These are phyloP conservation scores for Starmerella davenportii DNA, from an alignment of 805 yeast species.

Conservation along the genomic window DNA sequence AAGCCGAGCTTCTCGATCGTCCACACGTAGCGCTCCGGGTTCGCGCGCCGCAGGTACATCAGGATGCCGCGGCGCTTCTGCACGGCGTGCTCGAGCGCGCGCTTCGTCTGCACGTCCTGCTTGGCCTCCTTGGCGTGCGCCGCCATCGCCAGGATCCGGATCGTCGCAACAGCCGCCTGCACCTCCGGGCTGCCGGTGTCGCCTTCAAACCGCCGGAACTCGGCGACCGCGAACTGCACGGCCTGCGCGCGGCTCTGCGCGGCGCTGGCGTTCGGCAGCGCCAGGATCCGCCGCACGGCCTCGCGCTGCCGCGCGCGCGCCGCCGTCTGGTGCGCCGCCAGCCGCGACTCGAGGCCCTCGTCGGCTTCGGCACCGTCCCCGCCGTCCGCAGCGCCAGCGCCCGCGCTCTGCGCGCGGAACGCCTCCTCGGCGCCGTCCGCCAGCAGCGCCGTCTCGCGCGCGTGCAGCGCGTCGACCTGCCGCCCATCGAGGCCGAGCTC, in stretches of 20 bases:
- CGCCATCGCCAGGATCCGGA: slow-evolving; percentile 59
- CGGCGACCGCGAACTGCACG: slow-evolving; percentile 47
- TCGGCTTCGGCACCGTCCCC: slow-evolving; percentile 2
- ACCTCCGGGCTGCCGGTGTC: slow-evolving; percentile 94
- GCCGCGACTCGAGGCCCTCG: slow-evolving; percentile 17
- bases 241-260: slow-evolving; percentile 42
- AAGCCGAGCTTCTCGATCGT: slow-evolving; percentile 75
- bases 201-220: slow-evolving; percentile 67
- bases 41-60: slow-evolving; percentile 60
- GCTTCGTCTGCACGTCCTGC: slow-evolving; percentile 55
- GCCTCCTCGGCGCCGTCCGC: slow-evolving; percentile 62
- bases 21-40: slow-evolving; percentile 71
- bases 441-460: slow-evolving; percentile 54
- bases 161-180: slow-evolving; percentile 81
- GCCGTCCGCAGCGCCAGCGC: slow-evolving; percentile 14
- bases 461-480: slow-evolving; percentile 40
- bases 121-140: slow-evolving; percentile 51
- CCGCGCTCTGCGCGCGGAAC: slow-evolving; percentile 16
- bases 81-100: slow-evolving; percentile 61
- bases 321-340: slow-evolving; percentile 2
- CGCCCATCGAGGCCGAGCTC: slow-evolving; percentile 49
- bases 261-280: slow-evolving; percentile 50
- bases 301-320: slow-evolving; percentile 41
- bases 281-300: slow-evolving; percentile 51
- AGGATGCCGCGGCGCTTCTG: slow-evolving; percentile 76